These are phyloP conservation scores for Buddleja alternifolia DNA, from an alignment of 257 asterid species.

Conservation along the genomic window DNA sequence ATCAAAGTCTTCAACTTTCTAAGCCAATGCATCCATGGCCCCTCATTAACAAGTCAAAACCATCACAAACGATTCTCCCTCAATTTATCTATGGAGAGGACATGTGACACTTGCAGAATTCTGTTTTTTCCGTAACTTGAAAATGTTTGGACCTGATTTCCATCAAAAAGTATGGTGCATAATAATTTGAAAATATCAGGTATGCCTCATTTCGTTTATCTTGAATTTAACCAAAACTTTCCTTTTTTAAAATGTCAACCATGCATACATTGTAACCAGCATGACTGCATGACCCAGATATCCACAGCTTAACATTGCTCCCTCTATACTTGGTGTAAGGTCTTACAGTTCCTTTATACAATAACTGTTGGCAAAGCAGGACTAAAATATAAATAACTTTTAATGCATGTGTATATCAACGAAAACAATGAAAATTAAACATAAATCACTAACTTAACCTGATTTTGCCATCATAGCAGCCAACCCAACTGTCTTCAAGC, in stretches of 20 bases:
- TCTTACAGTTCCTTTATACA: not conserved
- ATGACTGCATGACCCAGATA: constrained; percentile 11
- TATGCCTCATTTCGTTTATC: not conserved
- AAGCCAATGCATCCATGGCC: too few relatives aligned
- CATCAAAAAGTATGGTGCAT: too few relatives aligned
- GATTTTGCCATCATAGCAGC: constrained; percentile 99
- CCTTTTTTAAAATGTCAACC: not conserved
- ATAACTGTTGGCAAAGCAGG: constrained; percentile 2
- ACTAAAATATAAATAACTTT: not conserved
- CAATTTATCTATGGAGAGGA: too few relatives aligned
- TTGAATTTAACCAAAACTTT: not conserved
- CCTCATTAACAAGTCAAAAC: too few relatives aligned
- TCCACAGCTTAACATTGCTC: not conserved
- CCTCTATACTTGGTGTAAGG: constrained; percentile 1
- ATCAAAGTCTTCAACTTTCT: too few relatives aligned
- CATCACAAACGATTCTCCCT: too few relatives aligned
- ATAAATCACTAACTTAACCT: constrained; percentile 48
- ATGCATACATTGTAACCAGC: constrained; percentile 5
- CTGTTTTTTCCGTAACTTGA: too few relatives aligned
- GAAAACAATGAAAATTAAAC: not conserved
- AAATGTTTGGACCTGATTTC: too few relatives aligned
- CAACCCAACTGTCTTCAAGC: constrained; percentile 93
- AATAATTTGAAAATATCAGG: too few relatives aligned
- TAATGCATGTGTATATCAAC: not conserved
- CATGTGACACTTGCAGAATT: too few relatives aligned